Conservation (phyloP, 352 stramenopile genomes). For the Phytophthora ohioensis region DNA sequence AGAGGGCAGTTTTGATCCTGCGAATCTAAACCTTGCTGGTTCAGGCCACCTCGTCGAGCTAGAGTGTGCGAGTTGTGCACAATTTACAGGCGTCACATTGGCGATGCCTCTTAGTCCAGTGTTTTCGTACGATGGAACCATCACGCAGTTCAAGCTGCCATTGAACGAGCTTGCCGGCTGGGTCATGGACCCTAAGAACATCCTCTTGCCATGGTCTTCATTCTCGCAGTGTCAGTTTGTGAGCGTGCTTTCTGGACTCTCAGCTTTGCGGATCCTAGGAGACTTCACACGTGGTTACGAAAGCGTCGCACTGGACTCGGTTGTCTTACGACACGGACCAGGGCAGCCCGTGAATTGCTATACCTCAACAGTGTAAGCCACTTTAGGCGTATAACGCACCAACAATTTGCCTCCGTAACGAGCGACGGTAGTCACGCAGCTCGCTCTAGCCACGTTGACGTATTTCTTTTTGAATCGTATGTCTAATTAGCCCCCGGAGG, state of each 20-base stretch:
- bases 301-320: constrained; percentile 89
- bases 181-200: constrained; percentile 93
- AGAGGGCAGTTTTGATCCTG: constrained; percentile 85
- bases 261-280: constrained; percentile 86
- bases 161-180: constrained; percentile 88
- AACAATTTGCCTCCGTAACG: constrained; percentile 28
- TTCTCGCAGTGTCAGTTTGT: constrained; percentile 90
- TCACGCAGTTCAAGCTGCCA: constrained; percentile 82
- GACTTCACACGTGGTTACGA: constrained; percentile 93
- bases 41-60: constrained; percentile 82
- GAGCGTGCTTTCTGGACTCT: constrained; percentile 86
- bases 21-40: constrained; percentile 80
- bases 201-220: constrained; percentile 72
- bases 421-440: constrained; percentile 7
- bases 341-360: constrained; percentile 50
- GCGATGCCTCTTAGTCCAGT: constrained; percentile 83
- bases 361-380: constrained; percentile 28
- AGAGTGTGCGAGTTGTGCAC: constrained; percentile 85
- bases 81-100: constrained; percentile 84
- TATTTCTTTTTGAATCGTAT: constrained; percentile 33
- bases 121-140: constrained; percentile 84
- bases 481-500: constrained; percentile 42
- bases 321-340: constrained; percentile 70
- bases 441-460: constrained; percentile 24
- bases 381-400: constrained; percentile 26